Conservation (phyloP, 495 filamentous ascomycete species). For the Penicillium paxilli region DNA sequence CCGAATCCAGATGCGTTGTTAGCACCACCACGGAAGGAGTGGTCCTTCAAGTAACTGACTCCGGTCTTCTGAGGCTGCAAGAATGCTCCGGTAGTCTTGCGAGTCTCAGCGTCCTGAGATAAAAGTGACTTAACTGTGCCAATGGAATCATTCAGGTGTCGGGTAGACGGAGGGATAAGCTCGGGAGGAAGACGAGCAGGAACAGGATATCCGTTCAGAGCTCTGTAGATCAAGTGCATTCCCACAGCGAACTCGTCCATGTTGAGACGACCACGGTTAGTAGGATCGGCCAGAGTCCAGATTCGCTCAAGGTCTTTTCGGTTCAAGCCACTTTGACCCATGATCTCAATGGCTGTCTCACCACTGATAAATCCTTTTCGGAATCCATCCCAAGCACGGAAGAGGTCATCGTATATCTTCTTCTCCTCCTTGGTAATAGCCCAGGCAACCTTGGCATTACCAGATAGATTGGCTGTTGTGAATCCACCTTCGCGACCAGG, state of each 20-base stretch:
- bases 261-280: constrained; percentile 90
- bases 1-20: constrained; percentile 38
- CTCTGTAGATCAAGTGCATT: constrained; percentile 98
- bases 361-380: constrained; percentile 91
- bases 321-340: constrained; percentile 91
- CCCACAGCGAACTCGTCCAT: constrained; percentile 98
- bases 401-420: constrained; percentile 92
- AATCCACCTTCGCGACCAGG: constrained; percentile 89
- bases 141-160: constrained; percentile 88
- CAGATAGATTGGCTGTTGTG: constrained; percentile 82
- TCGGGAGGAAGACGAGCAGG: constrained; percentile 91
- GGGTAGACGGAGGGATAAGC: constrained; percentile 92
- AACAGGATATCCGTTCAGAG: constrained; percentile 91
- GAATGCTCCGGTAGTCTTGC: constrained; percentile 81
- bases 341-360: constrained; percentile 94
- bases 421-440: constrained; percentile 99
- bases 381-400: constrained; percentile 95
- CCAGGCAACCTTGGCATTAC: constrained; percentile 96
- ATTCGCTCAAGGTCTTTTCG: constrained; percentile 86
- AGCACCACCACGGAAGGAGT: constrained; percentile 74
- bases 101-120: constrained; percentile 81
- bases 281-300: constrained; percentile 93
- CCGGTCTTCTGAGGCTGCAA: constrained; percentile 95
- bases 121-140: constrained; percentile 90
- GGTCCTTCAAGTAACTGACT: constrained; percentile 93